Base-by-base conservation (phyloP, 345 rosid species). In the Eucalyptus pauciflora region DNA sequence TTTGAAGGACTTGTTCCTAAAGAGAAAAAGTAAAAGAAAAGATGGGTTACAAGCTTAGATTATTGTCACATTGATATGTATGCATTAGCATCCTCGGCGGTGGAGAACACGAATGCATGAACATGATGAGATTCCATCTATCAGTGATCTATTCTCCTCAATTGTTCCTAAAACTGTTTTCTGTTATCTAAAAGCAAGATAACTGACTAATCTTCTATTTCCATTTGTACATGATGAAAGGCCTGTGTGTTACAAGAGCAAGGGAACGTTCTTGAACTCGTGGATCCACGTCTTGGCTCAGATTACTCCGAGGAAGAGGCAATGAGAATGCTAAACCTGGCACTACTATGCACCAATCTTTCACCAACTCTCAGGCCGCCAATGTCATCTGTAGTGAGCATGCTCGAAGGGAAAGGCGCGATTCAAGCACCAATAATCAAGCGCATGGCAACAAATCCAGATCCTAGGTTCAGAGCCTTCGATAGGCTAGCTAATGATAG, bases 191-290 rank as follows among this genome's bases (percentile, higher is more conserved):
- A 22, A 86, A 86, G 58, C 76, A 41, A 27, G 50, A 69, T 33
- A 17, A 20, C 27, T 13, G 33, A 41, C 50, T 71, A 87, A 45
- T 43, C 18, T 87, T 86, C 51, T 50, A 64, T 50, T 50, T 69
- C 20, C 51, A 41, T 27, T 49, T 76, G 50, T 29, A 50, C 62
- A 18, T 54, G 50, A 87, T 64, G 87, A 52, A 49, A 95, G 99
- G 99, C 99, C 50, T 96, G 93, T 87, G 99, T 97, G 29, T 93
- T 93, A 92, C 98, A 96, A 95, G 99, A 96, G 91, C 97, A 96
- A 94, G 99, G 98, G 69, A 97, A 93, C 89, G 96, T 97, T 37
- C 92, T 96, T 11, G 97, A 96, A 86, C 98, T 97, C 3, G 98
- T 97, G 86, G 99, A 96, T 91, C 95, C 94, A 8, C 88, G 51